These are phyloP conservation scores for Lasiodiplodia sp. DNA, from an alignment of 2,329 filamentous ascomycete species.

Conservation along the genomic window DNA sequence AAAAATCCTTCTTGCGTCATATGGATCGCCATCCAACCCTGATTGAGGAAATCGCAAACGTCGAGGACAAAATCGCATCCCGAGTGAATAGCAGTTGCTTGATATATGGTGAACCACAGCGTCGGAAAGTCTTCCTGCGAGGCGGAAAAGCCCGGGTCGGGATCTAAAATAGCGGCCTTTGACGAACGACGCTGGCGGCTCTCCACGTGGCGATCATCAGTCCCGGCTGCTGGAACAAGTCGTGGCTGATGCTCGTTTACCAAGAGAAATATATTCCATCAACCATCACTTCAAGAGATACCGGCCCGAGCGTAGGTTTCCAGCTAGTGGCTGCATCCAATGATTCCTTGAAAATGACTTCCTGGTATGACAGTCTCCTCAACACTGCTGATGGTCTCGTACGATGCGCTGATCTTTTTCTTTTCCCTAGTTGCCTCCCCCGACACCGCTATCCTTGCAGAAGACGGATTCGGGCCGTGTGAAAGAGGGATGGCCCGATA, in stretches of 20 bases:
- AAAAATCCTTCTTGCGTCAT: neutral
- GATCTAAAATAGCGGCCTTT: neutral
- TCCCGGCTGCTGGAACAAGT: neutral
- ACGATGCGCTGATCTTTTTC: neutral
- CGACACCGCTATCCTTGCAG: neutral
- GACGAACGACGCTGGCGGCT: neutral
- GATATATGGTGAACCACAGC: neutral
- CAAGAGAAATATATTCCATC: neutral
- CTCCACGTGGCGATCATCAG: constrained; percentile 14
- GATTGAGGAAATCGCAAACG: neutral
- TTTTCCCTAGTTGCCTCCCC: constrained; percentile 4
- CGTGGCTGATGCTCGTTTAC: neutral
- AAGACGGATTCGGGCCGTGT: constrained; percentile 13
- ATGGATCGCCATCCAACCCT: neutral
- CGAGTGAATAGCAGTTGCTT: neutral
- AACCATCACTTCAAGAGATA: neutral
- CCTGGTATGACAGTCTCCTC: neutral
- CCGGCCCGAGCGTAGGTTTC: neutral
- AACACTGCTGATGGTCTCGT: neutral
- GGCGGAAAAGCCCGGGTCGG: constrained; percentile 12
- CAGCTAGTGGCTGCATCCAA: neutral
- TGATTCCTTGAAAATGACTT: neutral
- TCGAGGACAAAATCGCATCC: neutral
- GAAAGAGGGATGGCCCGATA: neutral
- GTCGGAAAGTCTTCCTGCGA: constrained; percentile 9